Evolutionary conservation across 2,329 filamentous ascomycete species (phyloP), one percentile per base, ranked within the genome.

Genomic region (Fusarium abutilonis): DNA sequence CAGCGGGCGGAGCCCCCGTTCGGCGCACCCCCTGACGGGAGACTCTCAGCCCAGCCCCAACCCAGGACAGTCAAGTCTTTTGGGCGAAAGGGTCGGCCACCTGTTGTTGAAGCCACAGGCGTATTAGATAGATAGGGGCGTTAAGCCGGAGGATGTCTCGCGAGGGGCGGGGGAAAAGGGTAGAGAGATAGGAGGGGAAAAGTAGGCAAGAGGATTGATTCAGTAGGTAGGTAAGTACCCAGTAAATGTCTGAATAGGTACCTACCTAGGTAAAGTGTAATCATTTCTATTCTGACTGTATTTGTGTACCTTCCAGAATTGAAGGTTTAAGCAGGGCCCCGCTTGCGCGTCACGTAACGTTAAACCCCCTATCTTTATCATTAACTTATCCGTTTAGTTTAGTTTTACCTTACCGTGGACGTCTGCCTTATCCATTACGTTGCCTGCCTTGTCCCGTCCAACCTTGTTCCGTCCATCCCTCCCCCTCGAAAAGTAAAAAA

Each of bases 221-320:
- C 42, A 36, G 36, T 42, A 48, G 32, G 36, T 42, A 19, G 19
- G 19, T 19, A 4, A 19, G 19, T 19, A 48, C 11, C 36, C 36
- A 39, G 55, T 34, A 47, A 42, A 26, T 26, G 6, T 26, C 23
- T 26, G 23, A 26, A 26, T 26, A 6, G 23, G 36, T 42, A 19
- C 3, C 3, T 19, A 19, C 19, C 26, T 28, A 8, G 26, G 26
- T 28, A 28, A 10, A 29, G 28, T 58, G 19, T 39, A 47, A 60
- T 60, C 56, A 60, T 60, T 54, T 60, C 55, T 48, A 43, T 60
- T 48, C 55, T 54, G n/a, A 54, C 41, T 29, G 11, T 29, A 29
- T 29, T 29, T n/a, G 35, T 42, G 40, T 36, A 50, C 35, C 32
- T 39, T 31, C 21, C 19, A 53, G 5, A 51, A 19, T 36, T 10